These are phyloP conservation scores for Penicillium brevicompactum DNA, from an alignment of 2,329 filamentous ascomycete species.

Conservation along the genomic window DNA sequence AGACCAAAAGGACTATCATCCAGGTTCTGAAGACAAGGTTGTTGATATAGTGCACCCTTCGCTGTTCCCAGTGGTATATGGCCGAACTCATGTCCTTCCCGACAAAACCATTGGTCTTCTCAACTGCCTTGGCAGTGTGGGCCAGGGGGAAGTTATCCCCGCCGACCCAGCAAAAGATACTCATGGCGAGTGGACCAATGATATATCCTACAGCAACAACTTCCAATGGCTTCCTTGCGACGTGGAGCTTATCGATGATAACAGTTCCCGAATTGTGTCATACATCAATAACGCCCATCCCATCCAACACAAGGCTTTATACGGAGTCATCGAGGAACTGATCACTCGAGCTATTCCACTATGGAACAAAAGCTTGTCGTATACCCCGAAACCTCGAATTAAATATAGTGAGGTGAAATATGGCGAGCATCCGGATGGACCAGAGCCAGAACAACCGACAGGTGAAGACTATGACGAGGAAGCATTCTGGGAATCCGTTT, in stretches of 20 bases:
- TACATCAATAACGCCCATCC: constrained; percentile 36
- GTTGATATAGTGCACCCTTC: constrained; percentile 69
- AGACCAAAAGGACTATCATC: constrained; percentile 63
- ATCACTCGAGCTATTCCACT: constrained; percentile 46
- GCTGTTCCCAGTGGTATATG: constrained; percentile 39
- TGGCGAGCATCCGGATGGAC: constrained; percentile 5
- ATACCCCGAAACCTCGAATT: constrained; percentile 10
- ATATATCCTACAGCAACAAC: constrained; percentile 23
- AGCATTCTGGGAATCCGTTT: neutral
- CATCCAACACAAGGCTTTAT: constrained; percentile 33
- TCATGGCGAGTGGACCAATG: neutral
- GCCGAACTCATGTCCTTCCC: constrained; percentile 26
- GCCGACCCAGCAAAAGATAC: neutral
- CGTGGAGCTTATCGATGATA: constrained; percentile 27
- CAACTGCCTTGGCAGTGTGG: constrained; percentile 26
- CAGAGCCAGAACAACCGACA: neutral
- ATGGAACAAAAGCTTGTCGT: constrained; percentile 44
- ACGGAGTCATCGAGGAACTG: constrained; percentile 40
- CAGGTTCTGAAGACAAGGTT: constrained; percentile 58
- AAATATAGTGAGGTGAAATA: constrained; percentile 11
- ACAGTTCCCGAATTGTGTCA: neutral
- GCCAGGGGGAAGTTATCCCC: constrained; percentile 15
- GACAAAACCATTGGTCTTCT: constrained; percentile 21
- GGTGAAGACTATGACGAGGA: neutral
- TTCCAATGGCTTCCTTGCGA: constrained; percentile 54